Base-by-base conservation (phyloP, 2,329 filamentous ascomycete genomes). In the Zymoseptoria brevis region DNA sequence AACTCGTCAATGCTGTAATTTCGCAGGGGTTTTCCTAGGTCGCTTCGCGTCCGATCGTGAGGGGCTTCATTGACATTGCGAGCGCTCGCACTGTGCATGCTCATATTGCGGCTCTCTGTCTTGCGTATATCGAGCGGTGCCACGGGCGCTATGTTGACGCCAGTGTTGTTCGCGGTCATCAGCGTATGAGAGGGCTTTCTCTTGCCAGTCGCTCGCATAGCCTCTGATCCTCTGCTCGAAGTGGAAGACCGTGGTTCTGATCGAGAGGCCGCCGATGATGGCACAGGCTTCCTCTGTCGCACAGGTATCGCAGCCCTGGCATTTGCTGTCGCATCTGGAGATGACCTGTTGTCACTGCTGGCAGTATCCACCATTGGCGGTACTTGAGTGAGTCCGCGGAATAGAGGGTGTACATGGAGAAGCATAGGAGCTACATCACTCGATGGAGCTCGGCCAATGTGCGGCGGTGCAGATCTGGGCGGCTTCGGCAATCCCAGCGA, bases 1-100 rank as follows among this genome's bases (percentile, higher is more conserved):
- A 66, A 64, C 7, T 61, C 61, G 26, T 61, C 56, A 41, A 58
- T 58, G 56, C 57, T 59, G 53, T 62, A 57, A 50, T 67, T 58
- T n/a, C 64, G 35, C 13, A 16, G 6, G 16, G 35, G 35, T 45
- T 16, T 45, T 13, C 13, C 35, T 13, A n/a, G 13, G 2, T 45
- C 35, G 16, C 35, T 45, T 16, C 35, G 35, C 35, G 35, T 45
- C 13, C 35, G 35, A 45, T 45, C 35, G 13, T 45, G 13, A 0
- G 13, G 35, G 2, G 13, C 4, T 45, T n/a, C n/a, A 11, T 45
- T 45, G 35, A 16, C 35, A 4, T 29, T 29, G 26, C 26, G 26
- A 29, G 26, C 26, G 26, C 26, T 29, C 26, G 26, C 26, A 29
- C 35, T n/a, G 13, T 45, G 35, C 11, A 45, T 16, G 13, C 35